Percentiles rank a stretch among this genome's conserved stretches.
phyloP scores from a whole-genome alignment of 106 monocot species.

The Dendrobium nobile region DNA sequence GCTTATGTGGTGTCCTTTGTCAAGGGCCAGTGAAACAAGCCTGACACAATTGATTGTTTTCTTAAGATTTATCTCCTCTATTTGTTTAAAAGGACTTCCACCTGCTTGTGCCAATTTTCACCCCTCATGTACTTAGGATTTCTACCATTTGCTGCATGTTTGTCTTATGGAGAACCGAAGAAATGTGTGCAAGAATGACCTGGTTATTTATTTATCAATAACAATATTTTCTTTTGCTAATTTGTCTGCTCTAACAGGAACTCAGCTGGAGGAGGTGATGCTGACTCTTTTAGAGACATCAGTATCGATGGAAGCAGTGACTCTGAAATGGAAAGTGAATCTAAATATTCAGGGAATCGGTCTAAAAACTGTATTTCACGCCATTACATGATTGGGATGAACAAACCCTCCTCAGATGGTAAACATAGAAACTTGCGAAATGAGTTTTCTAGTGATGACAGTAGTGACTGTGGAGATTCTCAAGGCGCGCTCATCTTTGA shows the following conservation, averaged over 20 bases:
- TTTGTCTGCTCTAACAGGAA: constrained; percentile 17
- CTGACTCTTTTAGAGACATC: constrained; percentile 45
- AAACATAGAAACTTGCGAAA: constrained; percentile 18
- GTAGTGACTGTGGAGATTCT: constrained; percentile 39
- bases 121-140: too few relatives aligned
- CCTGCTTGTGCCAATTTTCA: too few relatives aligned
- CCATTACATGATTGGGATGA: constrained; percentile 12
- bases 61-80: too few relatives aligned
- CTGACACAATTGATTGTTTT: too few relatives aligned
- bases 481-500: constrained; percentile 45
- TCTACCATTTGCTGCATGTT: too few relatives aligned
- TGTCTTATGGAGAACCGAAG: too few relatives aligned
- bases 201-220: neutral
- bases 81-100: too few relatives aligned
- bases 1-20: too few relatives aligned
- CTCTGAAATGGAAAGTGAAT: constrained; percentile 42
- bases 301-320: constrained; percentile 68
- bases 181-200: too few relatives aligned
- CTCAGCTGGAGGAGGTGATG: constrained; percentile 48
- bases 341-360: constrained; percentile 22
- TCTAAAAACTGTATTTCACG: constrained; percentile 6
- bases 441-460: constrained; percentile 58
- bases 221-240: too few relatives aligned
- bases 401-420: constrained; percentile 28
- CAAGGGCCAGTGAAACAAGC: too few relatives aligned